Evolutionary conservation across 805 yeast genomes (phyloP).

Genomic region (Tetrapisispora iriomotensis): DNA sequence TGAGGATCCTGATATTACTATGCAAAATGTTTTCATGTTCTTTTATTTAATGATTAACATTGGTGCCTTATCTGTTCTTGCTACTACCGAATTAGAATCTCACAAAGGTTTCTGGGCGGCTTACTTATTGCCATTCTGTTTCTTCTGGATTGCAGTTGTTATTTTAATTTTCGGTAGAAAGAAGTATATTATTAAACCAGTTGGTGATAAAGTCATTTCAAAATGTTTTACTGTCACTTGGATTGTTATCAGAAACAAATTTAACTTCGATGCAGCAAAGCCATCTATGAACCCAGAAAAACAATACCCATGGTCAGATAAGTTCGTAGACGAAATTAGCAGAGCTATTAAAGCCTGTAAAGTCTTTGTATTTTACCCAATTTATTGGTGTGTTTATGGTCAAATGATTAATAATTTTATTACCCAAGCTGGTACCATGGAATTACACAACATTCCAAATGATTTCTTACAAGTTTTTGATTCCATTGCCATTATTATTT

Average conservation of each 20-base stretch:
- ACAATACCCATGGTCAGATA: constrained; percentile 50
- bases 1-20: constrained; percentile 57
- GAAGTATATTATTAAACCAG: constrained; percentile 47
- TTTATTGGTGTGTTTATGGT: constrained; percentile 66
- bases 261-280: constrained; percentile 45
- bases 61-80: constrained; percentile 66
- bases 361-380: constrained; percentile 60
- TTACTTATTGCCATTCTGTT: constrained; percentile 58
- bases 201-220: constrained; percentile 51
- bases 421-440: constrained; percentile 67
- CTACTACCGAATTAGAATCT: constrained; percentile 63
- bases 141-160: constrained; percentile 50
- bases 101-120: constrained; percentile 68
- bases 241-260: constrained; percentile 38
- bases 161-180: constrained; percentile 46
- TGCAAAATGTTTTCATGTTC: constrained; percentile 65
- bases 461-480: constrained; percentile 70
- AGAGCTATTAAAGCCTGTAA: constrained; percentile 62
- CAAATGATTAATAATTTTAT: constrained; percentile 68
- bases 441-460: constrained; percentile 68
- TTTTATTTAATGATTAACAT: constrained; percentile 70
- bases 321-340: constrained; percentile 62
- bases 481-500: constrained; percentile 65
- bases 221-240: constrained; percentile 39
- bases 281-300: constrained; percentile 44